Percentiles rank a stretch among this genome's conserved stretches.
Evolutionary conservation across 768 basidiomycete genomes (phyloP).

Genomic region (Tricholomella constricta): DNA sequence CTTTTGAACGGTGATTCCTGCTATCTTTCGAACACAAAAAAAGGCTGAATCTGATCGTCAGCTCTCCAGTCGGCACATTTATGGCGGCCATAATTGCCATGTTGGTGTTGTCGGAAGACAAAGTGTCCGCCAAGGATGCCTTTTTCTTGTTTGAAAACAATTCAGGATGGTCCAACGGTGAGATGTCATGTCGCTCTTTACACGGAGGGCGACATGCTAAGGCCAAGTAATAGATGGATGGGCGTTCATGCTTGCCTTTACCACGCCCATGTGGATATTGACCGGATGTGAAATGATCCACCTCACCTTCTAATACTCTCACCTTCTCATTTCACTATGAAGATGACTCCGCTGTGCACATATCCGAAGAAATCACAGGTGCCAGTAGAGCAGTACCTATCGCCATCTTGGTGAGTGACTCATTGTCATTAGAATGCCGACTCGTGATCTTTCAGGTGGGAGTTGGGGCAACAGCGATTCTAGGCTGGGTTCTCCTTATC

Average conservation of each 20-base stretch:
- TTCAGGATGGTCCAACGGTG: slow-evolving; percentile 66
- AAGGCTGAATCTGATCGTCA: slow-evolving; percentile 17
- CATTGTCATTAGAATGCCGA: not conserved
- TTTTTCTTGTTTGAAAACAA: slow-evolving; percentile 74
- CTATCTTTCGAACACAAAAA: not conserved
- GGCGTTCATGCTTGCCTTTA: slow-evolving; percentile 74
- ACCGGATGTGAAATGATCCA: slow-evolving; percentile 60
- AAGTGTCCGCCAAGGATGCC: slow-evolving; percentile 68
- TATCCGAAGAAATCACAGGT: slow-evolving; percentile 70
- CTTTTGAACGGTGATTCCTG: slow-evolving; percentile 53
- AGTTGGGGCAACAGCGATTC: slow-evolving; percentile 56
- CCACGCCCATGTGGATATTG: slow-evolving; percentile 78
- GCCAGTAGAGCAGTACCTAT: slow-evolving; percentile 67
- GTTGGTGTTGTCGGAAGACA: slow-evolving; percentile 56
- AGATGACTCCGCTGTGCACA: slow-evolving; percentile 80
- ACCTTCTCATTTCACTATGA: slow-evolving; percentile 6
- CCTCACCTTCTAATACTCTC: not conserved
- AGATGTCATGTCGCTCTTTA: slow-evolving; percentile 23
- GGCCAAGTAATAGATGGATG: slow-evolving; percentile 55
- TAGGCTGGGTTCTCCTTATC: slow-evolving; percentile 70
- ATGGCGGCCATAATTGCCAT: slow-evolving; percentile 63
- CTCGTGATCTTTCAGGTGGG: slow-evolving; percentile 26
- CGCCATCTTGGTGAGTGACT: slow-evolving; percentile 53
- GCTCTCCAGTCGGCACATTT: slow-evolving; percentile 56
- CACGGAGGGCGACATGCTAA: not conserved